Percentiles rank a stretch among this genome's conserved stretches.
Conservation (phyloP, 805 yeast genomes). For the Maudiozyma saulgeensis region DNA sequence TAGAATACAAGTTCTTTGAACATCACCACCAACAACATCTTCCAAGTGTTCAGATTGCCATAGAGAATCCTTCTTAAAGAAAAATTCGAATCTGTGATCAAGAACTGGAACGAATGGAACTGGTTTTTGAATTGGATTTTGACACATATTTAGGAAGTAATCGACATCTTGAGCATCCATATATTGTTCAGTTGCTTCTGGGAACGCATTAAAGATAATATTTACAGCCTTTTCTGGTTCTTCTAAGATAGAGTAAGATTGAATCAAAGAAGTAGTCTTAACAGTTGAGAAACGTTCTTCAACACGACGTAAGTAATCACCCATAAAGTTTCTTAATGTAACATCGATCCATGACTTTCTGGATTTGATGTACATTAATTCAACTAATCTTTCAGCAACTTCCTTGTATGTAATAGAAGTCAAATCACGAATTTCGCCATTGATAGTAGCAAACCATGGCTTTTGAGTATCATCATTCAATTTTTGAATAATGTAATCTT, state of each 20-base stretch:
- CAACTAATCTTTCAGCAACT: conserved; percentile 79
- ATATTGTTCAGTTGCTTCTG: conserved; percentile 69
- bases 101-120: conserved; percentile 95
- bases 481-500: conserved; percentile 71
- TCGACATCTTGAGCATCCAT: conserved; percentile 94
- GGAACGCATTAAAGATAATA: conserved; percentile 55
- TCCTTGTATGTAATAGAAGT: conserved; percentile 94
- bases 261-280: conserved; percentile 58
- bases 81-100: conserved; percentile 88
- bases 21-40: conserved; percentile 92
- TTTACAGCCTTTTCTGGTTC: conserved; percentile 55
- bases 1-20: conserved; percentile 96
- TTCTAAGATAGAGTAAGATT: conserved; percentile 58
- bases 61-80: conserved; percentile 96
- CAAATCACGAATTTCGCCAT: conserved; percentile 74
- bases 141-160: conserved; percentile 74
- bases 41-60: conserved; percentile 98
- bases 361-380: conserved; percentile 73
- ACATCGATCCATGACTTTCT: conserved; percentile 81
- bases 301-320: conserved; percentile 80
- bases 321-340: conserved; percentile 77
- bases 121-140: conserved; percentile 85
- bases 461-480: conserved; percentile 94
- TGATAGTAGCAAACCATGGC: conserved; percentile 85
- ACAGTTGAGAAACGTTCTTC: conserved; percentile 84